Conservation (phyloP, 768 basidiomycete genomes). For the Hericium rajendrae region DNA sequence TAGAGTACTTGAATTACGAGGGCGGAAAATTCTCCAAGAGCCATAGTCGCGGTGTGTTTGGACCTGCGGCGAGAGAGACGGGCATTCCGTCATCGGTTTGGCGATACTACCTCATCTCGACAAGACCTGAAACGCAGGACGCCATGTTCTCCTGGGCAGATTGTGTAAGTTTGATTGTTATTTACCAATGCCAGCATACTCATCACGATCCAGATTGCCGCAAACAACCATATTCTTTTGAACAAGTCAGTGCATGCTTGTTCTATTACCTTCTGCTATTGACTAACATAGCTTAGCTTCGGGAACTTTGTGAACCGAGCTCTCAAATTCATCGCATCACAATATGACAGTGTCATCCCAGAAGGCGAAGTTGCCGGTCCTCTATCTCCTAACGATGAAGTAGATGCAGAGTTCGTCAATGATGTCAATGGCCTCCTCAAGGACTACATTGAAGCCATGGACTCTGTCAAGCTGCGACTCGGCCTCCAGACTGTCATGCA, state of each 20-base stretch:
- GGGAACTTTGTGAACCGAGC: slow-evolving; percentile 97
- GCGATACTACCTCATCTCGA: slow-evolving; percentile 91
- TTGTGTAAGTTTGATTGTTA: slow-evolving; percentile 48
- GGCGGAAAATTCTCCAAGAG: slow-evolving; percentile 99
- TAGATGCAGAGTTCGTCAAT: slow-evolving; percentile 67
- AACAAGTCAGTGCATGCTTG: slow-evolving; percentile 61
- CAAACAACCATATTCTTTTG: slow-evolving; percentile 87
- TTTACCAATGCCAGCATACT: background rate
- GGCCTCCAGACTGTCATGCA: slow-evolving; percentile 87
- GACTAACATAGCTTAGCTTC: slow-evolving; percentile 40
- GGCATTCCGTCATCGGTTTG: slow-evolving; percentile 91
- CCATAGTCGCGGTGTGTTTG: slow-evolving; percentile 93
- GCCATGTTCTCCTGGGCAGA: slow-evolving; percentile 96
- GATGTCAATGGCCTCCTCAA: slow-evolving; percentile 72
- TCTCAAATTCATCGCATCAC: slow-evolving; percentile 85
- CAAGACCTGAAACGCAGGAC: slow-evolving; percentile 88
- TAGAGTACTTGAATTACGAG: slow-evolving; percentile 97
- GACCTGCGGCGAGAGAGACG: slow-evolving; percentile 87
- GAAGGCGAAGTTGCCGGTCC: slow-evolving; percentile 69
- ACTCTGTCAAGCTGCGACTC: slow-evolving; percentile 78
- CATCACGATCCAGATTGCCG: slow-evolving; percentile 49
- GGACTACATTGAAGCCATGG: slow-evolving; percentile 83
- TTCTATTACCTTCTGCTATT: background rate
- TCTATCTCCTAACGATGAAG: slow-evolving; percentile 53
- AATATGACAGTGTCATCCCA: slow-evolving; percentile 73